Base-by-base conservation (phyloP, 495 filamentous ascomycete species). In the Aspergillus steynii region DNA sequence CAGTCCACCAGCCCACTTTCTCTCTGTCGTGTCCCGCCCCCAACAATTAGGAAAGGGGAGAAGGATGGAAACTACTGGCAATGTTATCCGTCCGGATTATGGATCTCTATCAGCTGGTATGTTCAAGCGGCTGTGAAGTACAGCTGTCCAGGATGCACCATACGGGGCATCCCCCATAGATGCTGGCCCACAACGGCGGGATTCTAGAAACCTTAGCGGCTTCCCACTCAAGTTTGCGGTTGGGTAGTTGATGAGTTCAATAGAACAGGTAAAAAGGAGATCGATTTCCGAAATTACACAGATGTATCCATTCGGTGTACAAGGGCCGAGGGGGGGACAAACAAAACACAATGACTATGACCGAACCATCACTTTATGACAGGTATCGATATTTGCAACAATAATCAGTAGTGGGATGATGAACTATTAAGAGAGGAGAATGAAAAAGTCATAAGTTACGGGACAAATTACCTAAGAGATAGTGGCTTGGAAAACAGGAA, bases 1-100 rank as follows among this genome's bases (percentile, higher is more conserved):
- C 65, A 63, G 59, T 55, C 45, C 66, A 46, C 59, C 53, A 64
- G 56, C 68, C 58, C 63, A 66, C 68, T 67, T 61, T 53, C 58
- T 60, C 62, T 65, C 59, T 66, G 55, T 47, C 52, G 54, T 42
- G 60, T 46, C 29, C 58, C 57, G 51, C 56, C 52, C 58, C 63
- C 55, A 58, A 51, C 59, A 55, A 14, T 50, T 27, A 59, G 49
- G 29, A 27, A 61, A 54, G 46, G 55, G 55, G 37, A 32, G 47
- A 56, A 42, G 37, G 37, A 42, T 14, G 37, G 37, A 42, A 42
- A 15, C 37, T 42, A 42, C 37, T 42, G 37, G 37, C 37, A 42
- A 42, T 15, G 37, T 14, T 42, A 12, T 42, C 37, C 37, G 37
- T 8, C 37, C 14, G 37, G 12, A 42, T 42, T 12, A 42, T 42